Evolutionary conservation across 345 rosid genomes (phyloP), one percentile per base, ranked within the genome.

Genomic region (Aethionema arabicum): DNA sequence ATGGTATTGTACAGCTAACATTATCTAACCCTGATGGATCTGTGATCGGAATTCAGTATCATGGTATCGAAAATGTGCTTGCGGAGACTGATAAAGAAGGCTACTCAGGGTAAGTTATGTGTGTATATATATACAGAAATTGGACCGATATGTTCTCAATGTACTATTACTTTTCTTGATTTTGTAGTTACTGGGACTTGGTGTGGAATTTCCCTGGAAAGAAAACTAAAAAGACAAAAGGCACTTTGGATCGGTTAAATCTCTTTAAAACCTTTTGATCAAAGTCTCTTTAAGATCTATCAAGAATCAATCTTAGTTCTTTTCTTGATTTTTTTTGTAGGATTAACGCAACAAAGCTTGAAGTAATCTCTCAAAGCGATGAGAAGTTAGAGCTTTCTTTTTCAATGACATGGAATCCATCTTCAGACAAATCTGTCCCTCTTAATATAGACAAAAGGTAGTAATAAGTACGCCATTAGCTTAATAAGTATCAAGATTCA

Each of bases 1-100:
- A 91, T 63, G 92, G 98, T 12, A 59, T 86, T 29, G 50, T 88
- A 5, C 88, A 81, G 76, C 68, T 91, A 49, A 83, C 88, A 2
- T 67, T 88, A 15, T 86, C 95, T 8, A 84, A 78, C 13, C 98
- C 98, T 1, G 88, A 66, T 4, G 96, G 98, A 55, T 79, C 83
- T 5, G 85, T 91, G 41, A 79, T 88, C 0, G 87, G 95, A 31
- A 74, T 91, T 7, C 74, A 11, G 9, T 91, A 78, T 13, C 72
- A 75, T 58, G 85, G 77, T 68, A 80, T 91, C 2, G 91, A 84
- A 69, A 88, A 91, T 74, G 56, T 91, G 68, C 96, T 91, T 4
- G 96, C 90, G 73, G 78, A 80, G 56, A 63, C 45, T 5, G 82
- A 83, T 21, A 76, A 70, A 0, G 96, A 88, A 76, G 9, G 78